These are phyloP conservation scores for Fraxinus excelsior DNA, from an alignment of 257 asterid genomes.

Conservation along the genomic window DNA sequence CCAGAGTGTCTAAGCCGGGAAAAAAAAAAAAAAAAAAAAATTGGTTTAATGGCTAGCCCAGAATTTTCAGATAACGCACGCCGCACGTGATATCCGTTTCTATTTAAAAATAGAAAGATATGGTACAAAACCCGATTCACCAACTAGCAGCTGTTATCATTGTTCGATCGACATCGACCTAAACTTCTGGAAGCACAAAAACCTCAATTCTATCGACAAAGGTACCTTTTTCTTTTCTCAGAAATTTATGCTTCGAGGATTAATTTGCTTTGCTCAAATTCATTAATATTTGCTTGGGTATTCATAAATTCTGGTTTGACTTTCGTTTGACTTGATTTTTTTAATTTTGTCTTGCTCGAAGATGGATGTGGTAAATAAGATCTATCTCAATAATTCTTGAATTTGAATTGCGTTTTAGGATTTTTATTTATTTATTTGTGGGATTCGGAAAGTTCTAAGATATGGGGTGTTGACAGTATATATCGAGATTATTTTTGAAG, in stretches of 20 bases:
- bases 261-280: not conserved
- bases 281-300: not conserved
- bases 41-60: too few relatives aligned
- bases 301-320: not conserved
- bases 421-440: too few relatives aligned
- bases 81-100: too few relatives aligned
- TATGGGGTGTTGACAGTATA: not conserved
- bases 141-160: too few relatives aligned
- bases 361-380: not conserved
- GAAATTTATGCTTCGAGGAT: not conserved
- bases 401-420: not conserved
- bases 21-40: too few relatives aligned
- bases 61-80: too few relatives aligned
- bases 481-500: not conserved
- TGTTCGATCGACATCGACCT: not conserved
- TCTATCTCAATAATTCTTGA: not conserved
- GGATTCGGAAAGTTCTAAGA: too few relatives aligned
- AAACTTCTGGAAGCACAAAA: not conserved
- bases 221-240: not conserved
- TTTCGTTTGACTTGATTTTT: not conserved
- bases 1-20: too few relatives aligned
- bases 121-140: too few relatives aligned
- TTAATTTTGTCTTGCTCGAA: not conserved
- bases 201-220: not conserved
- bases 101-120: too few relatives aligned